phyloP scores from a whole-genome alignment of 208 protist genomes.

The Leishmania gerbilli region DNA sequence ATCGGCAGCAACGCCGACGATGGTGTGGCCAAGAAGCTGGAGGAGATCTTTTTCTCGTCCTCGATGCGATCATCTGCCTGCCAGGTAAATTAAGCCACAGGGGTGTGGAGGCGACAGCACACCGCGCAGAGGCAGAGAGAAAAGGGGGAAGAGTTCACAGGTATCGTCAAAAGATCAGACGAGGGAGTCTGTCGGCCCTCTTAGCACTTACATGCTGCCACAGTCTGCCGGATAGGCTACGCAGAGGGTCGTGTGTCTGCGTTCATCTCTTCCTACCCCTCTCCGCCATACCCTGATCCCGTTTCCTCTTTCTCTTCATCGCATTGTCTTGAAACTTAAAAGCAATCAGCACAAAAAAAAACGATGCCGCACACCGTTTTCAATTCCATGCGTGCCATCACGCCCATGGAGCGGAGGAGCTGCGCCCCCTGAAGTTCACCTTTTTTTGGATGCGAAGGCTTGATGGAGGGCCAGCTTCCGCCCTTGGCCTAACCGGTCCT shows the following conservation, averaged over 20 bases:
- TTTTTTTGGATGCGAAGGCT: not conserved
- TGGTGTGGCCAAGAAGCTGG: constrained; percentile 73
- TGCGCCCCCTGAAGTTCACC: not conserved
- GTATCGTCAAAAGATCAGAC: not conserved
- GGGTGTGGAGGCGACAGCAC: not conserved
- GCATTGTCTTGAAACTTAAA: not conserved
- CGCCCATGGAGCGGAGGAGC: too few relatives aligned
- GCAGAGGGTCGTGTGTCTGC: not conserved
- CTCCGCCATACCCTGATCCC: not conserved
- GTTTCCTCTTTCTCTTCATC: not conserved
- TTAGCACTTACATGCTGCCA: not conserved
- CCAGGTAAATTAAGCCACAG: not conserved
- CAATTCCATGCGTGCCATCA: not conserved
- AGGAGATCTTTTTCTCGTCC: constrained; percentile 47
- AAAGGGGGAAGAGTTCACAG: not conserved
- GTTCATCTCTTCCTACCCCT: not conserved
- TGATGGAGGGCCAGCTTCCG: not conserved
- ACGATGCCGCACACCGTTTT: not conserved
- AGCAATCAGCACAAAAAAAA: too few relatives aligned
- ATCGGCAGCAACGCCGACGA: constrained; percentile 63
- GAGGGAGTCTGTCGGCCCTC: not conserved
- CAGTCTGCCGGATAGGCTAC: not conserved
- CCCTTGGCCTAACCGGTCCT: not conserved
- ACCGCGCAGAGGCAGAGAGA: not conserved
- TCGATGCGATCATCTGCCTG: not conserved